Base-by-base conservation (phyloP, 1,139 yeast genomes). In the Lodderomyces metapsilosis region DNA sequence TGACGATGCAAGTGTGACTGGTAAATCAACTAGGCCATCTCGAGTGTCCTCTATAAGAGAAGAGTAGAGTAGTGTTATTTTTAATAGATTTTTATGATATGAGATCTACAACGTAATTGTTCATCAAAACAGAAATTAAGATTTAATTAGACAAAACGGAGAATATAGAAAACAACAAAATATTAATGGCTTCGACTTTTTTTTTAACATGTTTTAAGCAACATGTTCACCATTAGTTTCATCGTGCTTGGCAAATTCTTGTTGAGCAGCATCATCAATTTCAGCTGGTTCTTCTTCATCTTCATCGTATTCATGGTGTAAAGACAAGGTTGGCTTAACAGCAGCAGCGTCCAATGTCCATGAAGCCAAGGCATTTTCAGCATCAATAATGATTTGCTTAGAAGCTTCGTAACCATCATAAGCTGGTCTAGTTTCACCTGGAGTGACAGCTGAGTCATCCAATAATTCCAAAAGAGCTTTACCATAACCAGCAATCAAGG, bases 331-430 rank as follows among this genome's bases (percentile, higher is more conserved):
- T 57, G 98, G 98, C 78, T 87, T 91, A 58, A 91, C 96, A 54
- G 83, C 89, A 53, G 98, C 96, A 57, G 88, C 80, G 70, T 91
- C 98, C 61, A 89, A 78, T 54, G 98, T 92, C 98, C 98, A 92
- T 53, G 89, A 81, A 55, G 94, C 92, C 64, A 92, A 80, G 46
- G 98, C 96, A 57, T 84, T 86, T 76, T 92, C 98, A 55, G 96
- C 95, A 67, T 92, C 98, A 61, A 89, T 86, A 59, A 92, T 88
- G 69, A 92, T 89, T 76, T 92, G 98, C 78, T 91, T 91, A 47
- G 97, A 87, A 44, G 96, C 96, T 65, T 92, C 98, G 69, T 89
- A 91, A 54, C 98, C 98, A 62, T 92, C 98, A 68, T 92, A 92
- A 48, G 96, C 94, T 34, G 96, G 94, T 76, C 98, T 88, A 49